Evolutionary conservation across 208 protist genomes (phyloP), one percentile per base, ranked within the genome.

Genomic region (Wallacemonas sp.): DNA sequence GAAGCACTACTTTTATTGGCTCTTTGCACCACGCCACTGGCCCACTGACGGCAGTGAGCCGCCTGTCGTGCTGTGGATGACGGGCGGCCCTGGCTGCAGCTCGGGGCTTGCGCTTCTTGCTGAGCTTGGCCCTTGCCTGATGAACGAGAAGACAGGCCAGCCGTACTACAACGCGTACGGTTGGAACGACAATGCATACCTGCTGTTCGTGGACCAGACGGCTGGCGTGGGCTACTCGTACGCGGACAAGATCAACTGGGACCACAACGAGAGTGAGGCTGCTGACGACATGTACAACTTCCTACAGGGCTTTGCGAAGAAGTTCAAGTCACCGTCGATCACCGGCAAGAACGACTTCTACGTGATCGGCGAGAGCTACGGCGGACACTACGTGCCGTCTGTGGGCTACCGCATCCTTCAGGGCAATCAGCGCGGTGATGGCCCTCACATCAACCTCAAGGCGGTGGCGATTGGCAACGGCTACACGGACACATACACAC

Each of bases 151-250:
- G 22, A 67, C 76, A 12, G 58, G 69, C 1, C 32, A 78, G 26
- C 50, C 70, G 19, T 64, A 87, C 61, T 75, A 77, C 59, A 94
- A 96, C 68, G 57, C 70, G 3, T 92, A 80, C 53, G 80, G 73
- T 27, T 98, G 92, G 91, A 95, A 91, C 59, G 69, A 78, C 30
- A 41, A 92, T 24, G 87, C 87, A 22, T 94, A 88, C 73, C 38
- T 98, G 10, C 60, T 98, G 52, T 97, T 84, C 48, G 80, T 98
- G 37, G 95, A 98, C 64, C 91, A 97, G 78, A 88, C 93, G 1
- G 76, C 77, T 19, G 93, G 93, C 17, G 78, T 89, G 26, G 95
- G 94, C 34, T 98, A 93, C 77, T 90, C 77, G 26, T 95, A 93
- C 64, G 74, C 64, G 12, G 48, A 76, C 48, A 53, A 46, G 27